These are phyloP conservation scores for Trichoderma virens DNA, from an alignment of 495 filamentous ascomycete genomes.

Conservation along the genomic window DNA sequence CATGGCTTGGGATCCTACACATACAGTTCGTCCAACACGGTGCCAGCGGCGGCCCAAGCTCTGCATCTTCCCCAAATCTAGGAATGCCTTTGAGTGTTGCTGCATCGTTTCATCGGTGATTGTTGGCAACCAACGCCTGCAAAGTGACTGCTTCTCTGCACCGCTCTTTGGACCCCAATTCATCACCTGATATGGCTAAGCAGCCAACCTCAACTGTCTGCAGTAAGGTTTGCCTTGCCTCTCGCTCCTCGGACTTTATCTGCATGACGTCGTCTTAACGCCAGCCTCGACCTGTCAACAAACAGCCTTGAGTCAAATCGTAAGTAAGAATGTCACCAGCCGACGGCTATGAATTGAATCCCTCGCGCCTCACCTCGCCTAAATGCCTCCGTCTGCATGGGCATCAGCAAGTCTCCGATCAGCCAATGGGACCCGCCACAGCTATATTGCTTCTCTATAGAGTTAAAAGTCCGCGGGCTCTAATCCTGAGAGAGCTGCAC, in stretches of 20 bases:
- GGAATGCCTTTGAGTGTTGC: neutral
- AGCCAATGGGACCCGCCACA: neutral
- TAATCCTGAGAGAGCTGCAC: slow-evolving; percentile 3
- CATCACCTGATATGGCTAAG: neutral
- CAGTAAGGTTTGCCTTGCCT: too few species aligned
- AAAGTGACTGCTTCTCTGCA: neutral
- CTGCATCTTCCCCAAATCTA: neutral
- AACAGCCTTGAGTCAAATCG: neutral
- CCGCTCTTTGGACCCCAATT: neutral
- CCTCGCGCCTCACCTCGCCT: neutral
- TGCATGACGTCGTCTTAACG: neutral
- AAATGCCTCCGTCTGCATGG: neutral
- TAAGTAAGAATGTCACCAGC: neutral
- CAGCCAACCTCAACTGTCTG: neutral
- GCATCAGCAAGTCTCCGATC: neutral
- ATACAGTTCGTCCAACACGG: neutral
- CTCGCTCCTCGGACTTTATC: neutral
- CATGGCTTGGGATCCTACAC: neutral
- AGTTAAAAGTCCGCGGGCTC: slow-evolving; percentile 1
- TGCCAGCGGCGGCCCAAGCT: neutral
- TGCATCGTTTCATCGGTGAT: too few species aligned
- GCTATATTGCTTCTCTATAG: slow-evolving; percentile 1
- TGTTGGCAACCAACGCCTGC: slow-evolving; percentile 2
- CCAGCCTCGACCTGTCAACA: neutral
- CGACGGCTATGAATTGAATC: neutral